Evolutionary conservation across 495 filamentous ascomycete species (phyloP).

Genomic region (Aspergillus conjunctus): DNA sequence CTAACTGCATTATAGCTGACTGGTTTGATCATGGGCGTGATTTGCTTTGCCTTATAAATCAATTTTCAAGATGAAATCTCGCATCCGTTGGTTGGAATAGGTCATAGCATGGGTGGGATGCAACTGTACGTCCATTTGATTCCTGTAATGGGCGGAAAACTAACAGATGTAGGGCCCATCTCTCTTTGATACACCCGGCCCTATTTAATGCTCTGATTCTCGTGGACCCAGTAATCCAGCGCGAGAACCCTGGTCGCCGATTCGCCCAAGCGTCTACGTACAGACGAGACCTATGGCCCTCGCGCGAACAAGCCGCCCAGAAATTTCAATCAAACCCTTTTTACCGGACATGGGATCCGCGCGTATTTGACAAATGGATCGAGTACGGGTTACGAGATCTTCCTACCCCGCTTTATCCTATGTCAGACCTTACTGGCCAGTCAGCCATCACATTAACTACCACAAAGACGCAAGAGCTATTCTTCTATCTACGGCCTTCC

Average conservation of each 20-base stretch:
- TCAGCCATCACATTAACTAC: constrained; percentile 57
- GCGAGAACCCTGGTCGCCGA: constrained; percentile 12
- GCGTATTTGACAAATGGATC: constrained; percentile 59
- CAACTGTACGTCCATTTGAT: constrained; percentile 54
- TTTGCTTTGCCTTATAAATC: constrained; percentile 70
- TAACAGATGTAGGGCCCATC: constrained; percentile 42
- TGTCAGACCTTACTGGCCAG: constrained; percentile 30
- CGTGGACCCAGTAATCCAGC: constrained; percentile 69
- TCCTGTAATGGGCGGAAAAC: no score
- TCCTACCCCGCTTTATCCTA: constrained; percentile 48
- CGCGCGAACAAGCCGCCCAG: constrained; percentile 49
- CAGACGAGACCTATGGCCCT: constrained; percentile 64
- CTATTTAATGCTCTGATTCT: constrained; percentile 68
- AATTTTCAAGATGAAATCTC: constrained; percentile 68
- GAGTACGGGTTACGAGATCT: constrained; percentile 56
- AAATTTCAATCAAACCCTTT: constrained; percentile 54
- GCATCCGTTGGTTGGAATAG: constrained; percentile 72
- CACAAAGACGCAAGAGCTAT: constrained; percentile 61
- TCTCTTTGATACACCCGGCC: constrained; percentile 69
- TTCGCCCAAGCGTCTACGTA: constrained; percentile 40
- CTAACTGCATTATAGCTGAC: constrained; percentile 15
- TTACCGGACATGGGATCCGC: constrained; percentile 62
- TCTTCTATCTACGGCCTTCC: constrained; percentile 36
- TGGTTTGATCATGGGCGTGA: constrained; percentile 78
- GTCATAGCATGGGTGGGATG: constrained; percentile 77